A percentile compares a stretch with the other conserved stretches of the same genome.
These are phyloP conservation scores for Coemansia umbellata DNA, from an alignment of 192 early-diverging fungal genomes.

Conservation along the genomic window DNA sequence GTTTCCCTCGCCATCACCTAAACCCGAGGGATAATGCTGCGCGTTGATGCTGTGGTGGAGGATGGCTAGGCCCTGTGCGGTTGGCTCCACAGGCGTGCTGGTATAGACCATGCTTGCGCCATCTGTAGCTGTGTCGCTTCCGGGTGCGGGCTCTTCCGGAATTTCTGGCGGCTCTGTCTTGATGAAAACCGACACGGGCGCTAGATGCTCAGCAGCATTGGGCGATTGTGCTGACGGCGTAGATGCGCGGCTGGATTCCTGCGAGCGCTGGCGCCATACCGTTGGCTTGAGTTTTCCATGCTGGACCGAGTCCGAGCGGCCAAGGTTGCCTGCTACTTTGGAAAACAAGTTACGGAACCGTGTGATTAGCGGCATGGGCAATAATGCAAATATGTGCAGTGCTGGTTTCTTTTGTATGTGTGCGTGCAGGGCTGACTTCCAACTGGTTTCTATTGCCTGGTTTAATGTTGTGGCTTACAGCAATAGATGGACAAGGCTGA, in stretches of 20 bases:
- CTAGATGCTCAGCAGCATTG: neutral
- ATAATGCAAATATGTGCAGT: neutral
- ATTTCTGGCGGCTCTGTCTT: too few species aligned
- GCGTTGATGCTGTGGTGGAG: too few species aligned
- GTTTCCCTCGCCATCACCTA: too few species aligned
- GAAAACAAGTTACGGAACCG: slow-evolving; percentile 38
- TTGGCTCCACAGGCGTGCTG: too few species aligned
- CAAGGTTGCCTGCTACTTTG: slow-evolving; percentile 43
- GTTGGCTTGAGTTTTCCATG: slow-evolving; percentile 34
- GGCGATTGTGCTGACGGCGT: slow-evolving; percentile 19
- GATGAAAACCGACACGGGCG: neutral
- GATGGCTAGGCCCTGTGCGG: too few species aligned
- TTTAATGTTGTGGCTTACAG: too few species aligned
- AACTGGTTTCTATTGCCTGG: too few species aligned
- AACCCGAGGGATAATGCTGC: too few species aligned
- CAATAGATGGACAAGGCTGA: too few species aligned
- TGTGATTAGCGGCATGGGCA: slow-evolving; percentile 28
- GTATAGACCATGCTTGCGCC: neutral
- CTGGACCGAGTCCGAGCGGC: slow-evolving; percentile 33
- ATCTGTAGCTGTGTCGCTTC: neutral
- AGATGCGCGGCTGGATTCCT: slow-evolving; percentile 34
- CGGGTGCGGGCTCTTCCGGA: too few species aligned
- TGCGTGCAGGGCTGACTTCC: too few species aligned
- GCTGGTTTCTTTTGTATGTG: too few species aligned
- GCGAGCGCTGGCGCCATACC: slow-evolving; percentile 34